A percentile compares a stretch with the other conserved stretches of the same genome.
Evolutionary conservation across 352 stramenopile genomes (phyloP).

Genomic region (Peronospora destructor): DNA sequence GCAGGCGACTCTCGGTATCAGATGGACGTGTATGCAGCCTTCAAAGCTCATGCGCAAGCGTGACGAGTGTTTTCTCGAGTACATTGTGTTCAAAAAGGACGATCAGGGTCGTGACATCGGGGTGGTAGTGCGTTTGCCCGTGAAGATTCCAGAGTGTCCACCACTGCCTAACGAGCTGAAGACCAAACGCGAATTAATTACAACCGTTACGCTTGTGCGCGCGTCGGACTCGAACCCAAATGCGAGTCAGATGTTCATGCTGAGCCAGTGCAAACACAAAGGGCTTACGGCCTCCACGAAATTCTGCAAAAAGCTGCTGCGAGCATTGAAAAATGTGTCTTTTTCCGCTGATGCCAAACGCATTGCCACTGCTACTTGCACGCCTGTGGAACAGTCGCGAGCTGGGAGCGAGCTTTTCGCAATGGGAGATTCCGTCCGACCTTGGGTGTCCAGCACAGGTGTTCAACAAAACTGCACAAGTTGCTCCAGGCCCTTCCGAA

Average conservation of each 20-base stretch:
- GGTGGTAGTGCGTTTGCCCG: slow-evolving; percentile 49
- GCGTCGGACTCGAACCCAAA: slow-evolving; percentile 24
- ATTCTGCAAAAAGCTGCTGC: slow-evolving; percentile 48
- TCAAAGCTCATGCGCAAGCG: slow-evolving; percentile 54
- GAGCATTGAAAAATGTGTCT: slow-evolving; percentile 41
- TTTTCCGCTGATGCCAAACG: slow-evolving; percentile 44
- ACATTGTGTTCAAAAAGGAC: slow-evolving; percentile 57
- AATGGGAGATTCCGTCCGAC: slow-evolving; percentile 34
- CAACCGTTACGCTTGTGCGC: slow-evolving; percentile 50
- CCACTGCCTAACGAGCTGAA: slow-evolving; percentile 40
- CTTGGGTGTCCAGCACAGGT: slow-evolving; percentile 43
- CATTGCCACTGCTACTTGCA: slow-evolving; percentile 52
- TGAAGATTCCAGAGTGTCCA: slow-evolving; percentile 60
- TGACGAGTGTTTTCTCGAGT: slow-evolving; percentile 74
- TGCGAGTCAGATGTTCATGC: slow-evolving; percentile 47
- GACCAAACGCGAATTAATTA: slow-evolving; percentile 48
- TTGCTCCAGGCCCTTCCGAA: slow-evolving; percentile 51
- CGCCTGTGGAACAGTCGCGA: slow-evolving; percentile 25
- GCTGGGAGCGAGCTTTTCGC: slow-evolving; percentile 17
- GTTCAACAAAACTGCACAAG: slow-evolving; percentile 46
- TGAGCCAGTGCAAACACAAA: slow-evolving; percentile 46
- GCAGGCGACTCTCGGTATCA: slow-evolving; percentile 65
- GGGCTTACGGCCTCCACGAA: slow-evolving; percentile 35
- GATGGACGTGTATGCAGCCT: slow-evolving; percentile 64
- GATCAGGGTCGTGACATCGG: slow-evolving; percentile 45